Evolutionary conservation across 495 filamentous ascomycete species (phyloP).

Genomic region (Tuber magnatum): DNA sequence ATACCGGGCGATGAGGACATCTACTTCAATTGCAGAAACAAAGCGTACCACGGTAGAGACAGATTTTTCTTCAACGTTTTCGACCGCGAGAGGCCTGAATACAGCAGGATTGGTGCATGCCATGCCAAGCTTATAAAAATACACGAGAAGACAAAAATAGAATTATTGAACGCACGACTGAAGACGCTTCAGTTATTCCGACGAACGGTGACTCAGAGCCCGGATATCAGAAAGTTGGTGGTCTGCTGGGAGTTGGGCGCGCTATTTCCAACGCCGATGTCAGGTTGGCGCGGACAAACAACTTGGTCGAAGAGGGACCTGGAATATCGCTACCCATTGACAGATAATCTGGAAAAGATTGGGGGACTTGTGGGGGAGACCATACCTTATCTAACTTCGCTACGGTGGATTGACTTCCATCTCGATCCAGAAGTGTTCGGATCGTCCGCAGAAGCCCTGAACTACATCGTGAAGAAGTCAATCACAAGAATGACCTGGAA

Average conservation of each 20-base stretch:
- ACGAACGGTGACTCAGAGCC: neutral
- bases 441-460: neutral
- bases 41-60: neutral
- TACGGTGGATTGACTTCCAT: slow-evolving; percentile 4
- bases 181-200: neutral
- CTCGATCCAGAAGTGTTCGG: neutral
- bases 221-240: neutral
- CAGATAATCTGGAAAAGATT: neutral
- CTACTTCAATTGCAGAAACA: neutral
- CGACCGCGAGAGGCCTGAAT: neutral
- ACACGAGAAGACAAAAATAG: neutral
- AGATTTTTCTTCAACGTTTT: neutral
- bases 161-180: neutral
- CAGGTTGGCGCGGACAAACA: neutral
- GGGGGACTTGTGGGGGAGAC: neutral
- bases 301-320: neutral
- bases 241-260: neutral
- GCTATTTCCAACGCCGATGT: neutral
- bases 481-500: neutral
- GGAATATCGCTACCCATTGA: neutral
- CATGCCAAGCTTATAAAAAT: neutral
- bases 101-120: neutral
- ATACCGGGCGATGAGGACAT: neutral
- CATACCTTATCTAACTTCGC: neutral
- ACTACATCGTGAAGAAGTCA: neutral